Evolutionary conservation across 2,329 filamentous ascomycete species (phyloP).

Genomic region (Pseudocercospora musae): DNA sequence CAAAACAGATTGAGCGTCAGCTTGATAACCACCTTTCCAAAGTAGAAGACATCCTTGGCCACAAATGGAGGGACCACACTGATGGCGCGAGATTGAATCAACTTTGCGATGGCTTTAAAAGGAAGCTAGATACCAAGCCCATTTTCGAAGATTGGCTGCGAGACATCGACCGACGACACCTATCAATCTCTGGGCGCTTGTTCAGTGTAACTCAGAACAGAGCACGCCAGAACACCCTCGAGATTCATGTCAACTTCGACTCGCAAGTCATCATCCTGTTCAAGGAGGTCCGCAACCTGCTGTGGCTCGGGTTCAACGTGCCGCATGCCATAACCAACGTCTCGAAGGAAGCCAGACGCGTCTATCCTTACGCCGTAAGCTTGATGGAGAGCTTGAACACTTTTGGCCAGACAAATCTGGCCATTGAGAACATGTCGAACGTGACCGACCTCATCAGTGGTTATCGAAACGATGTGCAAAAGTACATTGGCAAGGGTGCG

Average conservation of each 20-base stretch:
- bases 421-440: conserved; percentile 80
- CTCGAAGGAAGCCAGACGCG: conserved; percentile 96
- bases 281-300: conserved; percentile 94
- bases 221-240: conserved; percentile 82
- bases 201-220: conserved; percentile 87
- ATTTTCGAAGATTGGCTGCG: conserved; percentile 96
- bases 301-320: conserved; percentile 91
- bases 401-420: conserved; percentile 79
- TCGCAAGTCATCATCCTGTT: conserved; percentile 95
- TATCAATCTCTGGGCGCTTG: conserved; percentile 86
- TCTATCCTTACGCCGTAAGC: conserved; percentile 96
- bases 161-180: conserved; percentile 82
- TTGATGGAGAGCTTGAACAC: conserved; percentile 98
- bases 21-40: conserved; percentile 97
- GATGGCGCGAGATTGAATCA: conserved; percentile 91
- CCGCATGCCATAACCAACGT: conserved; percentile 93
- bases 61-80: conserved; percentile 89
- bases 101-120: conserved; percentile 89
- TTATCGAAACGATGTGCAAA: conserved; percentile 86
- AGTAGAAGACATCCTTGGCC: conserved; percentile 94
- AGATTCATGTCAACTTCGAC: conserved; percentile 94
- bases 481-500: conserved; percentile 78
- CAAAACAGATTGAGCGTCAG: conserved; percentile 92
- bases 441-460: conserved; percentile 85
- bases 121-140: conserved; percentile 89